Percentiles rank a stretch among this genome's conserved stretches.
phyloP scores from a whole-genome alignment of 805 yeast genomes.

The Debaryomyces maramus region DNA sequence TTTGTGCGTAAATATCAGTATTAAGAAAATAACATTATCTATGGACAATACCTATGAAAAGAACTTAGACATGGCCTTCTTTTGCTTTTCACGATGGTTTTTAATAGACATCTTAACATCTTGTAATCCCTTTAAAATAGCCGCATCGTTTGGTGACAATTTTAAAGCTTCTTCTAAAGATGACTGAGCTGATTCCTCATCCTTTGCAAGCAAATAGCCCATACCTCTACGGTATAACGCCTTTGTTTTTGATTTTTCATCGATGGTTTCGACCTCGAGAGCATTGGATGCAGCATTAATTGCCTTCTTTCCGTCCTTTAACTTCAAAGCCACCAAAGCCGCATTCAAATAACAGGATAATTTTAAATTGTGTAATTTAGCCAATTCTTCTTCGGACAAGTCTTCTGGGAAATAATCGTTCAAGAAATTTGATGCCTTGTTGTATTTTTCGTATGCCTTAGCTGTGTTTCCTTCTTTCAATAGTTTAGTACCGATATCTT shows the following conservation, averaged over 20 bases:
- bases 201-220: slow-evolving; percentile 63
- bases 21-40: no score
- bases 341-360: slow-evolving; percentile 69
- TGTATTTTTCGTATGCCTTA: slow-evolving; percentile 65
- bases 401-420: slow-evolving; percentile 75
- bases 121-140: slow-evolving; percentile 60
- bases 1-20: not conserved
- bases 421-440: slow-evolving; percentile 68
- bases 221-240: slow-evolving; percentile 85
- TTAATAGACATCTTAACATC: slow-evolving; percentile 56
- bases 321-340: slow-evolving; percentile 70
- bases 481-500: slow-evolving; percentile 73
- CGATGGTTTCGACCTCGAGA: slow-evolving; percentile 56
- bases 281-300: slow-evolving; percentile 66
- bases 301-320: slow-evolving; percentile 53
- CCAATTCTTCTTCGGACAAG: slow-evolving; percentile 53
- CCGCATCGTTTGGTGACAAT: slow-evolving; percentile 69
- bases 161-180: slow-evolving; percentile 66
- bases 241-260: slow-evolving; percentile 72
- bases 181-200: slow-evolving; percentile 66
- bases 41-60: slow-evolving; percentile 42
- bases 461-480: slow-evolving; percentile 64
- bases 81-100: slow-evolving; percentile 63
- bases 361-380: slow-evolving; percentile 52
- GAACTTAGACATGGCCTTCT: slow-evolving; percentile 72